Evolutionary conservation across 345 rosid species (phyloP), one percentile per base, ranked within the genome.

Genomic region (Reutealis trisperma): DNA sequence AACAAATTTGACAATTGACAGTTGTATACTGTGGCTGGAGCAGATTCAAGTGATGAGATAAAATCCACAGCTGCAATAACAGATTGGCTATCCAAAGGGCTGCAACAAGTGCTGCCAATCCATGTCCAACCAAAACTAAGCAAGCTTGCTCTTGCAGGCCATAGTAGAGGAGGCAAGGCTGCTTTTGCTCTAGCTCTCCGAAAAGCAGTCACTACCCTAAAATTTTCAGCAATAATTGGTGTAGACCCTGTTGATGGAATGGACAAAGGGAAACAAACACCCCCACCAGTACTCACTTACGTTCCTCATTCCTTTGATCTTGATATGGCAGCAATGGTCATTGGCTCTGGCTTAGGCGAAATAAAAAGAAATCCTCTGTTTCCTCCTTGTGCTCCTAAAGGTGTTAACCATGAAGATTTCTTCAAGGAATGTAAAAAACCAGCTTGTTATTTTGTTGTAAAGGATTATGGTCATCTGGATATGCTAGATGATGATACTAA

Each of bases 181-280:
- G 98, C 98, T 3, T 95, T 92, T 42, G 97, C 89, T 0, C 77
- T 88, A 0, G 94, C 99, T 59, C 76, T 94, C 2, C 57, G 63
- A 62, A 90, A 88, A 74, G 69, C 63, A 14, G 63, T 86, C 10
- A 80, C 90, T 19, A 10, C 75, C 2, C 22, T 91, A 42, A 89
- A 83, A 54, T 89, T 90, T 75, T 84, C 86, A 27, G 88, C 93
- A 63, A 63, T 94, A 44, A 88, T 94, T 15, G 98, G 98, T 47
- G 81, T 94, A 70, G 98, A 94, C 83, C 97, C 97, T 0, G 94
- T 91, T 13, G 95, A 89, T 77, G 98, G 97, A 81, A 86, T 81
- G 87, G 88, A 74, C 72, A 87, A 80, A 79, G 93, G 93, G 67
- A 79, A 81, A 63, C 94, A 92, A 83, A 92, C 92, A 42, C 92